phyloP scores from a whole-genome alignment of 306 rosid species.

The Malus sieversii region DNA sequence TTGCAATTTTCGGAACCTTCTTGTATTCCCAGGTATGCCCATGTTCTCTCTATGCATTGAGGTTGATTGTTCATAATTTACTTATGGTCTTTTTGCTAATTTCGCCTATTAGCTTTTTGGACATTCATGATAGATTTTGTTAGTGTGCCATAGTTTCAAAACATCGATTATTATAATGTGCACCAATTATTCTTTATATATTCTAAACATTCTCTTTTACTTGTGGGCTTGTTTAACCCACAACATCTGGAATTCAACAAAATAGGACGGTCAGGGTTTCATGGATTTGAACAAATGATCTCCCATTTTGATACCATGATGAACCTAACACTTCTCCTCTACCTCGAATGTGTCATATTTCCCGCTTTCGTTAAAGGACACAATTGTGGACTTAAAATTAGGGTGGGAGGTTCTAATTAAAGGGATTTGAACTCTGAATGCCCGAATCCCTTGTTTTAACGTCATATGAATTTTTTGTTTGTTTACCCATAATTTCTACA shows the following conservation, averaged over 20 bases:
- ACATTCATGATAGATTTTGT: background rate
- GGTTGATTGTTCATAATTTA: background rate
- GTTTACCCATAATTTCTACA: background rate
- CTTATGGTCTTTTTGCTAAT: background rate
- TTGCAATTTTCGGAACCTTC: slow-evolving; percentile 90
- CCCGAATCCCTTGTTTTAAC: background rate
- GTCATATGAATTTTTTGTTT: background rate
- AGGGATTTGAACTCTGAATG: background rate
- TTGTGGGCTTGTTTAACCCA: background rate
- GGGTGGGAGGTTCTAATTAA: background rate
- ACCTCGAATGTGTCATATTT: background rate
- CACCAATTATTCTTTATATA: background rate
- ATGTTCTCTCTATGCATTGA: slow-evolving; percentile 1
- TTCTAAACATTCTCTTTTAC: background rate
- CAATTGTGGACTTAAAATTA: background rate
- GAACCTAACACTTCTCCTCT: background rate
- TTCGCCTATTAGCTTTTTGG: background rate
- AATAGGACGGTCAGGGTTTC: background rate
- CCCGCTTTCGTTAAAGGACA: background rate
- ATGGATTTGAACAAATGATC: background rate
- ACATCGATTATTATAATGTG: background rate
- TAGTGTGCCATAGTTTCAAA: background rate
- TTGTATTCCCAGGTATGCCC: slow-evolving; percentile 80
- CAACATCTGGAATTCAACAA: background rate
- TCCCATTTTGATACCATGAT: background rate